Base-by-base conservation (phyloP, 352 stramenopile genomes). In the Phytopythium oedochilum region DNA sequence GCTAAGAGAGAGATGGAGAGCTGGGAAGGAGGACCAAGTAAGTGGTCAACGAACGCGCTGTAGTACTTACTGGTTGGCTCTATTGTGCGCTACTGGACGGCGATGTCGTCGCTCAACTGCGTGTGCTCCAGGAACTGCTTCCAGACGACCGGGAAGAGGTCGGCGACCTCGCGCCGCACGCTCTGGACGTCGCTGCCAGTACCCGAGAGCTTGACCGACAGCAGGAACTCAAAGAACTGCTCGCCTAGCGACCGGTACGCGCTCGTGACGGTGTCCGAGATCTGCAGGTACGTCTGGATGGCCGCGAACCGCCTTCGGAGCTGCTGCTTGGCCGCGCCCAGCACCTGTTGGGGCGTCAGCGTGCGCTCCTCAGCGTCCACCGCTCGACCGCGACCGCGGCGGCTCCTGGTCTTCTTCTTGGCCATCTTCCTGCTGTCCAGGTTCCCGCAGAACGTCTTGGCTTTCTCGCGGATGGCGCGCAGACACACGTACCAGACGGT, bases 401-500 rank as follows among this genome's bases (percentile, higher is more conserved):
- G 22, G 14, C 32, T 7, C 23, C 15, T 55, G 23, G 34, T 20
- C 20, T 31, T 40, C 22, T 29, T 25, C 60, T 70, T 40, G 38
- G 29, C 35, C 48, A 57, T 40, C 15, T 71, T 68, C 22, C 64
- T 70, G 9, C 68, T 59, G 59, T 73, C 52, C 12, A 77, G 52
- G 32, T 47, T 65, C 40, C 56, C 64, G 59, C 63, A 86, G 43
- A 78, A 89, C 43, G 61, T 60, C 68, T 93, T 93, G 47, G 78
- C 78, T 44, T 90, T 89, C 57, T 93, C 83, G 15, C 83, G 83
- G 59, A 93, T 93, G n/a, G 83, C 83, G n/a, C 83, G 83, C 47
- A 93, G 66, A 64, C 78, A 88, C 17, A 93, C 83, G 55, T 91
- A 93, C 83, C 83, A 93, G n/a, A 82, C 61, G 11, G 76, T 90